Base-by-base conservation (phyloP, 129 eudicot genomes). In the Glebionis coronaria region DNA sequence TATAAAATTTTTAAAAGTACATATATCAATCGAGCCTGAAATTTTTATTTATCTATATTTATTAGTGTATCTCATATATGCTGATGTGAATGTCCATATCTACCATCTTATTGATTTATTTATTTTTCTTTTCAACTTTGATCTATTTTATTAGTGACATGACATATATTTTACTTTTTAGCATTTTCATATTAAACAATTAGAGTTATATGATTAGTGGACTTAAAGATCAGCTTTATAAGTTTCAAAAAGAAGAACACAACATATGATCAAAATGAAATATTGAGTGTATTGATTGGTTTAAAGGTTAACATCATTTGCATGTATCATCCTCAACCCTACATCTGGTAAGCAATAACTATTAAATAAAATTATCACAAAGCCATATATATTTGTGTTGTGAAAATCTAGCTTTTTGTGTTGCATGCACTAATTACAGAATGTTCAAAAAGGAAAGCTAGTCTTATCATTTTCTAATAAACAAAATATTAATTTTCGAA, bases 341-440 rank as follows among this genome's bases (percentile, higher is more conserved):
- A 65, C 70, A 65, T 13, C 46, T 49, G 59, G 46, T 44, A 49
- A 49, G 58, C 70, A 27, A 65, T 28, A 7, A 27, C n/a, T 15
- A 65, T 65, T 65, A 49, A 65, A 65, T 0, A 65, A 65, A 47
- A 65, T 65, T 65, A 65, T 65, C 70, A 47, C 12, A 65, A 23
- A 5, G 28, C n/a, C 57, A n/a, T n/a, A n/a, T n/a, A 46, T 65
- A 20, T 65, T 25, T 65, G n/a, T 65, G 40, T 47, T 9, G 16
- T 8, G 20, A 52, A 47, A 65, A 25, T 23, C 9, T 23, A n/a
- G 14, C 57, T 28, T 47, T 63, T 44, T 63, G 55, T 63, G 68
- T 40, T 59, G 65, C 65, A 60, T 65, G 70, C 58, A 49, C 42
- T 65, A 49, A 49, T n/a, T 45, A 50, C 70, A 65, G 25, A n/a